Base-by-base conservation (phyloP, 257 asterid genomes). In the Jasminum sambac region DNA sequence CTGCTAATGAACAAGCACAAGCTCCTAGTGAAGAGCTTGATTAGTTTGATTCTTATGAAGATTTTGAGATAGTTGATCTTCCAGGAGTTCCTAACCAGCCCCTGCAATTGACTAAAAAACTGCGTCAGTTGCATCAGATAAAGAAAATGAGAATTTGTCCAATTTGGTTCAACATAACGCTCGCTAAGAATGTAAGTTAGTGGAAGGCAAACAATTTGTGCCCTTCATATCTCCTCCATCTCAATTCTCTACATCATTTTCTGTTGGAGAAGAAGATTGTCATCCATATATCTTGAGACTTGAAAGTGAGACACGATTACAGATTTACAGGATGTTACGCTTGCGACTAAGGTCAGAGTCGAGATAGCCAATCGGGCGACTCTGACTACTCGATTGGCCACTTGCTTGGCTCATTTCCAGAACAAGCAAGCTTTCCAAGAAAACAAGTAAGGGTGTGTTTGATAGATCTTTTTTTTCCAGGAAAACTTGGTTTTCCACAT, bases 281-380 rank as follows among this genome's bases (percentile, higher is more conserved):
- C 75, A 72, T 50, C 74, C 86, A 36, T 10, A 81, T 9, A n/a
- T 71, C 59, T 64, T 84, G 17, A 79, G 74, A 67, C 46, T 78
- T 67, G 77, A 36, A 25, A 72, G 72, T 57, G 85, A 81, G 69
- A 65, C 24, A 80, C 60, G 12, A 63, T 73, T 44, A 63, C 78
- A 71, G 96, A 89, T 80, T 77, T 95, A 75, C 90, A 88, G 76
- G 97, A 91, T 62, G 86, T 94, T 11, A 38, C 91, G 72, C 93
- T 96, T 77, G 96, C 96, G 64, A 97, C 97, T 59, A 83, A 81
- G 72, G 90, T 95, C 3, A 97, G 96, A 6, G 97, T 96, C n/a
- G 97, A 95, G 8, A 42, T 87, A 16, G 99, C 99, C 0, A 97
- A 95, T 62, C 92, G 84, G 8, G 99, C 99, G 1, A 98, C 99